Evolutionary conservation across 768 basidiomycete genomes (phyloP).

Genomic region (Lactarius evosmus): DNA sequence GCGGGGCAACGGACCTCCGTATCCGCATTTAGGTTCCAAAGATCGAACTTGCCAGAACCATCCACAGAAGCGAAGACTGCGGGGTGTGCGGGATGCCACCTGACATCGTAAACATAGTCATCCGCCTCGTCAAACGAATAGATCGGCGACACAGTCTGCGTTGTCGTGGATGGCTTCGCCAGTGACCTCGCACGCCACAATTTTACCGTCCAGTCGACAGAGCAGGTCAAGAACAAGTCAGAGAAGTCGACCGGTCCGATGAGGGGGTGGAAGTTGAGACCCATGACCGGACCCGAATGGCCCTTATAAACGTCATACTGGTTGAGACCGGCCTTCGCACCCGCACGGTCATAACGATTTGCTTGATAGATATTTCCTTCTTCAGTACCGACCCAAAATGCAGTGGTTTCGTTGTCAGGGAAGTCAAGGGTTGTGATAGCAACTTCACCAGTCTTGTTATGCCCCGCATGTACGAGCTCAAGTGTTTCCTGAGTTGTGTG

Average conservation of each 20-base stretch:
- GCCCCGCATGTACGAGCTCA: constrained; percentile 81
- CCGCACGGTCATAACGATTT: constrained; percentile 94
- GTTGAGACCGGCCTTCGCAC: constrained; percentile 93
- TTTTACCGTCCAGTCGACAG: constrained; percentile 98
- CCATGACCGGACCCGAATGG: constrained; percentile 91
- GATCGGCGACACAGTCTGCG: constrained; percentile 62
- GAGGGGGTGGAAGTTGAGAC: constrained; percentile 91
- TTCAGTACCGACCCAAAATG: constrained; percentile 97
- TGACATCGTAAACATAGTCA: constrained; percentile 98
- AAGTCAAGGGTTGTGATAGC: constrained; percentile 93
- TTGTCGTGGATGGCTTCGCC: constrained; percentile 62
- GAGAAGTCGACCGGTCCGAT: constrained; percentile 92
- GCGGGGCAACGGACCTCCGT: constrained; percentile 68
- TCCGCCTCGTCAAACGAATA: constrained; percentile 97
- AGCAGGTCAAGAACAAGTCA: constrained; percentile 89
- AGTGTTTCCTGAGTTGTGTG: constrained; percentile 73
- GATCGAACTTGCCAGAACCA: constrained; percentile 91
- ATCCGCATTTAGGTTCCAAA: constrained; percentile 98
- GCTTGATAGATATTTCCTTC: constrained; percentile 97
- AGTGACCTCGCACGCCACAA: constrained; percentile 85
- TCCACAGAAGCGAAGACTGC: constrained; percentile 92
- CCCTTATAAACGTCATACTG: constrained; percentile 91
- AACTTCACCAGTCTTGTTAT: constrained; percentile 96
- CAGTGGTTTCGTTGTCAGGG: constrained; percentile 93
- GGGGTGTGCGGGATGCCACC: constrained; percentile 96